These are phyloP conservation scores for Akebia trifoliata DNA, from an alignment of 164 flowering plant genomes.

Conservation along the genomic window DNA sequence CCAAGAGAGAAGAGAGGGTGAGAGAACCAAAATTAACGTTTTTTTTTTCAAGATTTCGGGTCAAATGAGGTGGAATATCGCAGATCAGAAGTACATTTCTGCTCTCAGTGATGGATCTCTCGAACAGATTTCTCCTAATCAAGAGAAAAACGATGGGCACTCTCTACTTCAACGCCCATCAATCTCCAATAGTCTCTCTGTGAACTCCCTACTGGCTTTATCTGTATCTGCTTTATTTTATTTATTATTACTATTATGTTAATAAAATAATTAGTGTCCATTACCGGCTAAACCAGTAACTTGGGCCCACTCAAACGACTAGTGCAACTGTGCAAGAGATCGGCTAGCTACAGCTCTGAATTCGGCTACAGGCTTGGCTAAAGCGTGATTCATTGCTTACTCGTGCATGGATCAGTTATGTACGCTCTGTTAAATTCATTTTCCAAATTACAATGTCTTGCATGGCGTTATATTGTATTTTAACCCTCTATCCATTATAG, in stretches of 20 bases:
- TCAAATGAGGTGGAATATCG: too few species aligned
- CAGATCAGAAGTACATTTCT: not conserved
- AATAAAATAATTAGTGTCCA: not conserved
- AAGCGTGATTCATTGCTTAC: too few species aligned
- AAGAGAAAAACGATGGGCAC: constrained; percentile 6
- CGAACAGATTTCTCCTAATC: not conserved
- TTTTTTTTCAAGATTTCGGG: not conserved
- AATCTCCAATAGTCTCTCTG: too few species aligned
- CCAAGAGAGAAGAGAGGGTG: not conserved
- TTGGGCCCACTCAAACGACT: constrained; percentile 1
- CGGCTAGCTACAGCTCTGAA: too few species aligned
- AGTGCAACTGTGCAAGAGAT: too few species aligned
- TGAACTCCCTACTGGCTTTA: constrained; percentile 6
- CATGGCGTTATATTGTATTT: too few species aligned
- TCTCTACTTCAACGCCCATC: constrained; percentile 7
- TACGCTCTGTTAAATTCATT: too few species aligned
- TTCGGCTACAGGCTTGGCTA: too few species aligned
- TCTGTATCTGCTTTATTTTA: constrained; percentile 6
- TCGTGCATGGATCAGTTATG: too few species aligned
- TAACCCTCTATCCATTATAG: too few species aligned
- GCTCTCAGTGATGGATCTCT: not conserved
- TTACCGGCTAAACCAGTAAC: constrained; percentile 30
- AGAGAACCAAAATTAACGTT: not conserved
- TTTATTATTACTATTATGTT: not conserved
- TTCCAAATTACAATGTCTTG: too few species aligned